phyloP scores from a whole-genome alignment of 1,284 basidiomycete genomes.

The Rhodotorula glutinis region DNA sequence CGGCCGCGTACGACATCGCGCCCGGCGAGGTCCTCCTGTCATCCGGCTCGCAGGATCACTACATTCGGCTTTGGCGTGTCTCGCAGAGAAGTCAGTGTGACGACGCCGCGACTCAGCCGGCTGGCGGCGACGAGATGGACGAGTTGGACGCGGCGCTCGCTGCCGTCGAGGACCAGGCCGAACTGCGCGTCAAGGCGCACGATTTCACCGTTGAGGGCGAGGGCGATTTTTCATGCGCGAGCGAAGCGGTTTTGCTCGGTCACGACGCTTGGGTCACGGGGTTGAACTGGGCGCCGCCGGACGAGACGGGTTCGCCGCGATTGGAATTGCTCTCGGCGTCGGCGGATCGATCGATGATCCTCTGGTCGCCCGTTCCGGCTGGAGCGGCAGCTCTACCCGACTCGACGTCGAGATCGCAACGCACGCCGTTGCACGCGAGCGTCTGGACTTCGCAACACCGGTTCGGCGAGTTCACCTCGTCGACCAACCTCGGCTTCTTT shows the following conservation, averaged over 20 bases:
- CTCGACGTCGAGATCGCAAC: neutral
- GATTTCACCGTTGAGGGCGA: conserved; percentile 31
- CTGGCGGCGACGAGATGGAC: conserved; percentile 1
- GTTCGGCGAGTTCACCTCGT: conserved; percentile 85
- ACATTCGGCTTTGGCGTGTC: conserved; percentile 81
- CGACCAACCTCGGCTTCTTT: conserved; percentile 71
- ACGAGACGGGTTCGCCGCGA: conserved; percentile 11
- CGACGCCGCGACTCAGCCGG: neutral
- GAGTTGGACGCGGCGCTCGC: conserved; percentile 52
- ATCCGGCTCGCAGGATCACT: conserved; percentile 87
- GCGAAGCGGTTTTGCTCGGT: conserved; percentile 85
- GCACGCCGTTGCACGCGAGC: conserved; percentile 42
- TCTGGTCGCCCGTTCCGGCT: conserved; percentile 68
- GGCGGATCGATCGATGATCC: conserved; percentile 51
- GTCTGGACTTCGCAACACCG: conserved; percentile 84
- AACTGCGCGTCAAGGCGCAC: conserved; percentile 34
- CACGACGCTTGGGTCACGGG: conserved; percentile 90
- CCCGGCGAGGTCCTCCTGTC: conserved; percentile 61
- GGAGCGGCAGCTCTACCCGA: conserved; percentile 46
- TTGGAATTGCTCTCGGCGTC: conserved; percentile 78
- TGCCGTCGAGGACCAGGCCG: conserved; percentile 18
- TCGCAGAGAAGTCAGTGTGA: neutral
- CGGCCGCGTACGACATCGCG: conserved; percentile 48
- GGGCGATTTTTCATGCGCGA: conserved; percentile 56
- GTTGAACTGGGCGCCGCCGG: conserved; percentile 66